Evolutionary conservation across 495 filamentous ascomycete genomes (phyloP), one percentile per base, ranked within the genome.

Genomic region (Cercophora sp.): DNA sequence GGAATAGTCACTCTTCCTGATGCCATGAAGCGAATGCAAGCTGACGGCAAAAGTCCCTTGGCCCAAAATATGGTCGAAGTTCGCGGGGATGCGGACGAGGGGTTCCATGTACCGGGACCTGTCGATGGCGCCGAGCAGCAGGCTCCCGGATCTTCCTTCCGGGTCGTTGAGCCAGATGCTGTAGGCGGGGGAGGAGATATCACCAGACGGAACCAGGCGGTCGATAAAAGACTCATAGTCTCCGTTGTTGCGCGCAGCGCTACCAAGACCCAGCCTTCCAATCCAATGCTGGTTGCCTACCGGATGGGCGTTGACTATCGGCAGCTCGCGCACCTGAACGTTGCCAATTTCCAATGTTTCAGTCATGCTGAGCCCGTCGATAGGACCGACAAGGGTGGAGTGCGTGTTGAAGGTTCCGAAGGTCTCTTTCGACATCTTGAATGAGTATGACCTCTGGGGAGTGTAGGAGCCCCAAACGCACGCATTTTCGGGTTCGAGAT

Each of bases 61-160:
- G 20, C 63, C 68, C 53, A 68, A 63, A 36, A 68, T 6, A 32
- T 32, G 13, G 8, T 71, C 10, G 32, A 13, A 32, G 37, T 39
- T 18, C 5, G 60, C 58, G 15, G 79, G 62, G 26, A 95, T 71
- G 1, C 82, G 86, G 26, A 79, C 59, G 4, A 96, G 79, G 1
- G 73, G 53, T 16, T 87, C 90, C 13, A 67, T 68, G 63, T 82
- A 94, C 62, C 88, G 88, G n/a, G 71, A 79, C 3, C 79, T 83
- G 63, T 96, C 84, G 20, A 96, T 80, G 23, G 89, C 90, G 16
- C 90, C 90, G 53, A 96, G 92, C 10, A 96, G 74, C 41, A 96
- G 80, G 10, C 80, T 77, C 15, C 89, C 90, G 2, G 81, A 82
- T 19, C 69, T 77, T 19, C 82, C 74, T 36, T 84, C 72, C 51